These are phyloP conservation scores for Trematosphaeria pertusa DNA, from an alignment of 2,329 filamentous ascomycete species.

Conservation along the genomic window DNA sequence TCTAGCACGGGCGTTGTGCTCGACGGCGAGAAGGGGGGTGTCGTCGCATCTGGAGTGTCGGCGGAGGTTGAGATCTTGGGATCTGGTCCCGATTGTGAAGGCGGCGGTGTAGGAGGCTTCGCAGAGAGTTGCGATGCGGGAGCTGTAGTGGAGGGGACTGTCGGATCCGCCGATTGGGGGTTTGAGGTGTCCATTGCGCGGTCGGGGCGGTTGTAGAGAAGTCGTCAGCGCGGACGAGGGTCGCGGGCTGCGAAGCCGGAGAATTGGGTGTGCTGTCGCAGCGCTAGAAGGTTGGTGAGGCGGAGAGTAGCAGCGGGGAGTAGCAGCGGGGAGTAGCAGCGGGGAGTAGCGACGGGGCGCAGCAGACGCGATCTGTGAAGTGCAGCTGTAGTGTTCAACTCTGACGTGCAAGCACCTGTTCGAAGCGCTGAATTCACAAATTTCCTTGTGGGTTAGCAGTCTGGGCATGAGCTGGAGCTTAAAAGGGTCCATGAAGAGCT, in stretches of 20 bases:
- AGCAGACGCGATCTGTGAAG: background rate
- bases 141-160: conserved; percentile 15
- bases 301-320: no score
- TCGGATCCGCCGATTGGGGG: conserved; percentile 16
- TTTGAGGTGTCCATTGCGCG: conserved; percentile 26
- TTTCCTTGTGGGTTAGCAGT: no score
- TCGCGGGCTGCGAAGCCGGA: no score
- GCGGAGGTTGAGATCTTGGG: conserved; percentile 25
- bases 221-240: no score
- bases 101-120: conserved; percentile 33
- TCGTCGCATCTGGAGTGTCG: conserved; percentile 19
- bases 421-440: no score
- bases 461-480: no score
- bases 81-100: conserved; percentile 27
- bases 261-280: no score
- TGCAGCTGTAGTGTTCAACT: background rate
- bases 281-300: no score
- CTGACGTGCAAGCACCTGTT: no score
- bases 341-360: background rate
- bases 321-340: no score
- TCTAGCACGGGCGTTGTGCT: conserved; percentile 40
- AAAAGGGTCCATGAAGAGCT: background rate
- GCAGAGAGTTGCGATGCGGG: conserved; percentile 16
- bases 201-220: no score
- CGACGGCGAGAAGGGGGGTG: conserved; percentile 41